Evolutionary conservation across 257 asterid genomes (phyloP).

Genomic region (Fraxinus quadrangulata): DNA sequence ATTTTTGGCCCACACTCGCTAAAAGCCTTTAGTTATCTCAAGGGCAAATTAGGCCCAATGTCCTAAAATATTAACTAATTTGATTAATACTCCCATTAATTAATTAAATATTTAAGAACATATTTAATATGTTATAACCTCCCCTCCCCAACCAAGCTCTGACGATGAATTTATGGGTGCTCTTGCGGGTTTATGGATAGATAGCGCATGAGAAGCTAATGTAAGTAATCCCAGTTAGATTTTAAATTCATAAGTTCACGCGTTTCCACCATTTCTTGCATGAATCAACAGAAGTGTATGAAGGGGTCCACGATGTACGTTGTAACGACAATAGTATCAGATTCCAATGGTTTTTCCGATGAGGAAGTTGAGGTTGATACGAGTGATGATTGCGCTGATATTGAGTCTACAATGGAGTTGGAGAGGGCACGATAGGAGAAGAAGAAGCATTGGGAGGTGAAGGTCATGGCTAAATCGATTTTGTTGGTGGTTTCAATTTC

Average conservation of each 20-base stretch:
- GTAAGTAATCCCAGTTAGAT: conserved; percentile 66
- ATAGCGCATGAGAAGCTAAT: conserved; percentile 73
- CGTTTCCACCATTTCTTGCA: conserved; percentile 98
- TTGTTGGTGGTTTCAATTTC: conserved; percentile 21
- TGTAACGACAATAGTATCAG: conserved; percentile 53
- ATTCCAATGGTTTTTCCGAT: conserved; percentile 26
- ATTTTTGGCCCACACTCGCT: too few relatives aligned
- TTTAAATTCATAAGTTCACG: conserved; percentile 54
- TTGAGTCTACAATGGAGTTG: conserved; percentile 77
- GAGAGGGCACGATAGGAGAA: conserved; percentile 89
- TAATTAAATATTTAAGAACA: too few relatives aligned
- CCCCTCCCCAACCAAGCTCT: conserved; percentile 44
- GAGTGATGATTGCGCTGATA: conserved; percentile 36
- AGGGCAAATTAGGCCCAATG: too few relatives aligned
- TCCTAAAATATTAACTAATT: too few relatives aligned
- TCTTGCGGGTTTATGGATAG: conserved; percentile 73
- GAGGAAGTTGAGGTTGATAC: conserved; percentile 49
- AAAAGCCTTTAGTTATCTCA: too few relatives aligned
- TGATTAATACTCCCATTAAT: too few relatives aligned
- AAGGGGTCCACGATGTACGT: conserved; percentile 81
- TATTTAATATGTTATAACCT: too few relatives aligned
- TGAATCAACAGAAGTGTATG: conserved; percentile 77
- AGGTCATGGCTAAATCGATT: conserved; percentile 62
- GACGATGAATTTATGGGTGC: conserved; percentile 80
- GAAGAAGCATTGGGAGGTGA: conserved; percentile 84